Evolutionary conservation across 805 yeast genomes (phyloP).

Genomic region (Hanseniaspora meyeri): DNA sequence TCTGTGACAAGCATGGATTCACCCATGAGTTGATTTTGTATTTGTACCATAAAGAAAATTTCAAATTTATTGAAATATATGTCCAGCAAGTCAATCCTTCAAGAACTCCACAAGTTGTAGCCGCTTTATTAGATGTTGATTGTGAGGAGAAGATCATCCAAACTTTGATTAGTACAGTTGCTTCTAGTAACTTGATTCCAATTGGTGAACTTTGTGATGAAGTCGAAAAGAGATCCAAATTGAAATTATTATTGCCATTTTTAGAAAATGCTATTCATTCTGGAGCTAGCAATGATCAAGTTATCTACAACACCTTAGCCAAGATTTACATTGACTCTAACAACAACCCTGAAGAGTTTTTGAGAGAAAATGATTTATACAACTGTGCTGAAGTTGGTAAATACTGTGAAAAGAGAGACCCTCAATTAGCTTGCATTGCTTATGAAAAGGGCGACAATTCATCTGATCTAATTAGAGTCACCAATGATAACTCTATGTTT

Average conservation of each 20-base stretch:
- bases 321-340: constrained; percentile 95
- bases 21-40: constrained; percentile 88
- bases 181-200: constrained; percentile 92
- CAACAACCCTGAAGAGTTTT: constrained; percentile 93
- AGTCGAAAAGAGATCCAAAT: constrained; percentile 91
- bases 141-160: constrained; percentile 86
- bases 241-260: constrained; percentile 83
- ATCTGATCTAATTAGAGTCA: constrained; percentile 75
- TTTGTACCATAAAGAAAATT: constrained; percentile 87
- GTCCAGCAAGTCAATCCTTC: constrained; percentile 96
- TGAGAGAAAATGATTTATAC: constrained; percentile 78
- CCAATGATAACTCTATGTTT: constrained; percentile 96
- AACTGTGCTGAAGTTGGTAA: constrained; percentile 93
- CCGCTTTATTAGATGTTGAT: constrained; percentile 91
- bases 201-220: constrained; percentile 77
- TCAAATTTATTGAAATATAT: constrained; percentile 93
- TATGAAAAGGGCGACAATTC: constrained; percentile 92
- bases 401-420: constrained; percentile 98
- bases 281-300: constrained; percentile 70
- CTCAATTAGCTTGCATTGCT: constrained; percentile 93
- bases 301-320: constrained; percentile 87
- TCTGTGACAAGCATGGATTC: constrained; percentile 82
- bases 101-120: constrained; percentile 91
- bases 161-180: constrained; percentile 45
- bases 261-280: constrained; percentile 75